These are phyloP conservation scores for Lasiosphaeria hispida DNA, from an alignment of 495 filamentous ascomycete species.

Conservation along the genomic window DNA sequence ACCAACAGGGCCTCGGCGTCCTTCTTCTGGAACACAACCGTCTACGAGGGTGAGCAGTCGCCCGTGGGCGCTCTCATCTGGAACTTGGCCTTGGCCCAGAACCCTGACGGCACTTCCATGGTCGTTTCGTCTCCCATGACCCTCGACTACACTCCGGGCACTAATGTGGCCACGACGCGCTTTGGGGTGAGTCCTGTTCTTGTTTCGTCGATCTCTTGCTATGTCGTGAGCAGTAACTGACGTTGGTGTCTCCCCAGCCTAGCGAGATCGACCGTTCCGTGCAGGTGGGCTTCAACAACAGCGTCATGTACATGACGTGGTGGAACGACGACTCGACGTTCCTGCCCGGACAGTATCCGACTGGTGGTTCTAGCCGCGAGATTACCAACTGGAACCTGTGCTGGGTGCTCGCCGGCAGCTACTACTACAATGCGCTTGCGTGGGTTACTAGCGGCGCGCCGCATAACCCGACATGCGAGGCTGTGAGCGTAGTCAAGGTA, in stretches of 20 bases:
- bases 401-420: constrained; percentile 47
- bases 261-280: neutral
- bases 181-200: constrained; percentile 12
- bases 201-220: neutral
- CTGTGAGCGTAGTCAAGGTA: constrained; percentile 39
- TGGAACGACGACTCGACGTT: constrained; percentile 46
- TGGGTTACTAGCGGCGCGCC: constrained; percentile 48
- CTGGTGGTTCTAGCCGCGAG: constrained; percentile 12
- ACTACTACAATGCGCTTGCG: constrained; percentile 50
- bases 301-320: constrained; percentile 42
- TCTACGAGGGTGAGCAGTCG: constrained; percentile 26
- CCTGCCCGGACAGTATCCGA: constrained; percentile 16
- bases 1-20: constrained; percentile 9
- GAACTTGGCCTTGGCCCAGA: constrained; percentile 30
- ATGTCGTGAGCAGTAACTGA: neutral
- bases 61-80: constrained; percentile 41
- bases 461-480: constrained; percentile 56
- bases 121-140: constrained; percentile 35
- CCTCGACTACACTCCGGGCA: constrained; percentile 39
- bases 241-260: too few species aligned
- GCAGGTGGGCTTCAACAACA: constrained; percentile 45
- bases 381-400: constrained; percentile 53
- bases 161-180: constrained; percentile 53
- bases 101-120: constrained; percentile 27
- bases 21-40: constrained; percentile 36